phyloP scores from a whole-genome alignment of 768 basidiomycete species.

The Lactarius pseudohatsudake region DNA sequence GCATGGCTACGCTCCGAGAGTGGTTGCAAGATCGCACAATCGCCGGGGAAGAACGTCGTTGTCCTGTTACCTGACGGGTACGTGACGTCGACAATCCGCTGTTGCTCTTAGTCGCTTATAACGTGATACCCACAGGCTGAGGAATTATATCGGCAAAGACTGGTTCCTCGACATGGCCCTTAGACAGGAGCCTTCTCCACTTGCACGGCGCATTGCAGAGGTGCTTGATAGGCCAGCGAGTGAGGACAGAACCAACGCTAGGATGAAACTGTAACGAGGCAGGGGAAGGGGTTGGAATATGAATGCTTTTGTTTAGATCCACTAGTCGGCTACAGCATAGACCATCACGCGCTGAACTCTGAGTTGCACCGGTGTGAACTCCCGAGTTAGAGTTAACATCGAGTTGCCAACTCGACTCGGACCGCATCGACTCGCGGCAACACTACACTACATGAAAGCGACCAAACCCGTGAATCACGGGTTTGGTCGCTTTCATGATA shows the following conservation, averaged over 20 bases:
- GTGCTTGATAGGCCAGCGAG: conserved; percentile 34
- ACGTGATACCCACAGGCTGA: conserved; percentile 51
- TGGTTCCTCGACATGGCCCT: conserved; percentile 82
- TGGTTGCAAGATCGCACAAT: conserved; percentile 62
- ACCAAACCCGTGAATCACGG: no score
- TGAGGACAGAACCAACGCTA: neutral
- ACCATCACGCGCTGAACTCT: no score
- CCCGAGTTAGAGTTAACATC: no score
- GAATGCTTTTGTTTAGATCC: neutral
- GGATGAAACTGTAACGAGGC: neutral
- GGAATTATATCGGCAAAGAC: conserved; percentile 92
- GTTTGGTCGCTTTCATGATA: no score
- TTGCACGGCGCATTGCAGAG: conserved; percentile 49
- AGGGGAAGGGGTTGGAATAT: neutral
- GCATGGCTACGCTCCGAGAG: conserved; percentile 71
- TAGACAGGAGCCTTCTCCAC: conserved; percentile 51
- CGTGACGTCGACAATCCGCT: conserved; percentile 33
- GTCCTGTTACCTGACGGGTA: conserved; percentile 89
- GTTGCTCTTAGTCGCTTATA: neutral
- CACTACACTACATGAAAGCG: no score
- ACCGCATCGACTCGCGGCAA: no score
- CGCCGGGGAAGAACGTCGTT: conserved; percentile 82
- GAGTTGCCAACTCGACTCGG: no score
- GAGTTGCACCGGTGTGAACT: no score
- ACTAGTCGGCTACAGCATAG: neutral